Conservation (phyloP, 495 filamentous ascomycete species). For the Parachaetomium inaequale region DNA sequence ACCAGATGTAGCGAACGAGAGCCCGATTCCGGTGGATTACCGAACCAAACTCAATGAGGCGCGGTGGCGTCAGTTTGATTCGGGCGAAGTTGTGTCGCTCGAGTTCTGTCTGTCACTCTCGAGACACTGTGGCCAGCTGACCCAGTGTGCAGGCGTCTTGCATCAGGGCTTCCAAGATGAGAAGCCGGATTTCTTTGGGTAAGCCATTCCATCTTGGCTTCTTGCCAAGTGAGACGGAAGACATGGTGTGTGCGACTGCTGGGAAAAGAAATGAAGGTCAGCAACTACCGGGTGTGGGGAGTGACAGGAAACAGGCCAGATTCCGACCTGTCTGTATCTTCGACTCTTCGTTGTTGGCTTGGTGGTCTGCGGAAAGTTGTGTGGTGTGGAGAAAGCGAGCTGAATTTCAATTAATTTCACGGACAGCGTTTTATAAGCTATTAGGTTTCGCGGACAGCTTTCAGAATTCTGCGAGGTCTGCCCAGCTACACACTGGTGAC, state of each 20-base stretch:
- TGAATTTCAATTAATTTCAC: too few species aligned
- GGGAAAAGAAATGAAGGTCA: too few species aligned
- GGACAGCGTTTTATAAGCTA: too few species aligned
- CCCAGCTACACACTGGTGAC: too few species aligned
- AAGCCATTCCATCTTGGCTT: constrained; percentile 12
- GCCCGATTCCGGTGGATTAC: constrained; percentile 36
- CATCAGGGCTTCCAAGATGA: constrained; percentile 28
- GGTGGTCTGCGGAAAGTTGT: too few species aligned
- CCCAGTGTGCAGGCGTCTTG: constrained; percentile 33
- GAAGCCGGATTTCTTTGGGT: constrained; percentile 25
- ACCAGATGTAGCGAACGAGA: constrained; percentile 39
- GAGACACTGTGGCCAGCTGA: constrained; percentile 38
- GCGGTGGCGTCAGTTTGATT: constrained; percentile 32
- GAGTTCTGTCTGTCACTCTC: constrained; percentile 39
- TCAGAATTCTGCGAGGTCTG: too few species aligned
- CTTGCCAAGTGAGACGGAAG: not conserved
- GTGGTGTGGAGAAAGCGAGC: too few species aligned
- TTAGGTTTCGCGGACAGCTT: too few species aligned
- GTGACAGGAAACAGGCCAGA: too few species aligned
- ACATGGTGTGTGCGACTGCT: not conserved
- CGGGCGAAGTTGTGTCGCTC: constrained; percentile 40
- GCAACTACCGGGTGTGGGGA: too few species aligned
- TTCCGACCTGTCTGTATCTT: too few species aligned
- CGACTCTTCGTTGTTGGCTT: too few species aligned
- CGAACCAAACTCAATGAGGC: constrained; percentile 23